A percentile compares a stretch with the other conserved stretches of the same genome.
phyloP scores from a whole-genome alignment of 129 eudicot genomes.

The Artemisia argyi region DNA sequence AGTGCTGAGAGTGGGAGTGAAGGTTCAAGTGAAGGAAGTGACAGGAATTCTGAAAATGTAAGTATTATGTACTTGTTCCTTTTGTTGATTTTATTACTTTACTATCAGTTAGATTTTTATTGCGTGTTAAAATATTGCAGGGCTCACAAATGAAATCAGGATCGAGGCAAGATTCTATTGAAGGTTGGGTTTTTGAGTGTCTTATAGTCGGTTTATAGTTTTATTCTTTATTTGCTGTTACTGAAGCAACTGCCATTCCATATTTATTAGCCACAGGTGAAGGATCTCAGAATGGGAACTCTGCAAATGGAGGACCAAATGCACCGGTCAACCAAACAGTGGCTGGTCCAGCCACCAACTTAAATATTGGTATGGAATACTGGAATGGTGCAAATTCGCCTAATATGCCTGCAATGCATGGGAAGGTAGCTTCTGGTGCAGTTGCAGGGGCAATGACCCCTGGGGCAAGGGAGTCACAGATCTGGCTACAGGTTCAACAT shows the following conservation, averaged over 20 bases:
- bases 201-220: not conserved
- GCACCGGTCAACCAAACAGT: slow-evolving; percentile 56
- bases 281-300: slow-evolving; percentile 72
- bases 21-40: slow-evolving; percentile 98
- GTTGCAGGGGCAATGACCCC: slow-evolving; percentile 66
- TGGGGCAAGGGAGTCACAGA: slow-evolving; percentile 77
- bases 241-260: slow-evolving; percentile 16
- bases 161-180: slow-evolving; percentile 67
- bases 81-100: not conserved
- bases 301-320: slow-evolving; percentile 70
- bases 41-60: slow-evolving; percentile 91
- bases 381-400: slow-evolving; percentile 71
- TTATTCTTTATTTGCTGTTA: slow-evolving; percentile 8
- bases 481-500: slow-evolving; percentile 70
- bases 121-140: slow-evolving; percentile 34
- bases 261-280: slow-evolving; percentile 53
- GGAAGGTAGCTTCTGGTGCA: slow-evolving; percentile 58
- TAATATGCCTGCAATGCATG: slow-evolving; percentile 58
- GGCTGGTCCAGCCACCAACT: slow-evolving; percentile 85
- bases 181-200: slow-evolving; percentile 47
- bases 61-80: slow-evolving; percentile 23
- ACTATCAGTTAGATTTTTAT: too few species aligned
- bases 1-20: slow-evolving; percentile 95
- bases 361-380: slow-evolving; percentile 93
- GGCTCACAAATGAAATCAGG: slow-evolving; percentile 81